Percentiles rank a stretch among this genome's conserved stretches.
phyloP scores from a whole-genome alignment of 768 basidiomycete genomes.

The Coprinopsis strossmayeri region DNA sequence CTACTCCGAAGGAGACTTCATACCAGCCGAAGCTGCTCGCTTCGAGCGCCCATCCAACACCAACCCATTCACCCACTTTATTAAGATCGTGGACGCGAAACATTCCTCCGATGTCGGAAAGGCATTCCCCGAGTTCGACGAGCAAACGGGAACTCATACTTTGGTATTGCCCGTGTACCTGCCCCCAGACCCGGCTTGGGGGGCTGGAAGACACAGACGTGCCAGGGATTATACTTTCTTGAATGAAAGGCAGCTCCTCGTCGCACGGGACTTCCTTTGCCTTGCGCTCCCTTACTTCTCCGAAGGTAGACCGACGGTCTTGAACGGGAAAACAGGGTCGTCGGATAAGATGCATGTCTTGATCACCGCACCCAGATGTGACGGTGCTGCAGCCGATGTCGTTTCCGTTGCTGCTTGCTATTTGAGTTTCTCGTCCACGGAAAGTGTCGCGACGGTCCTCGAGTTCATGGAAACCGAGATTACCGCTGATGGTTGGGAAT shows the following conservation, averaged over 20 bases:
- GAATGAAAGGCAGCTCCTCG: slow-evolving; percentile 27
- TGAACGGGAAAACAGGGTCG: slow-evolving; percentile 2
- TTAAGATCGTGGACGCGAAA: slow-evolving; percentile 15
- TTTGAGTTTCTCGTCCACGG: slow-evolving; percentile 19
- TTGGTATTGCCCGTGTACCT: slow-evolving; percentile 8
- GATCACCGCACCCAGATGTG: slow-evolving; percentile 17
- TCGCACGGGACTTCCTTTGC: slow-evolving; percentile 37
- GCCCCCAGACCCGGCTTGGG: slow-evolving; percentile 1
- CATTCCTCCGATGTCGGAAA: not conserved
- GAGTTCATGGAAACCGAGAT: not conserved
- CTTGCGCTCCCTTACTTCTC: slow-evolving; percentile 30
- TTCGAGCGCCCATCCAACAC: not conserved
- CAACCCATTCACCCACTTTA: slow-evolving; percentile 18
- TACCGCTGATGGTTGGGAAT: not conserved
- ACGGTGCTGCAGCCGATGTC: slow-evolving; percentile 16
- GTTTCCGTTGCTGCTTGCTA: slow-evolving; percentile 20
- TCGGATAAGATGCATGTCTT: slow-evolving; percentile 16
- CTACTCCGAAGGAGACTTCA: not conserved
- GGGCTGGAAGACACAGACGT: too few relatives aligned
- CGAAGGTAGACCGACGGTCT: slow-evolving; percentile 12
- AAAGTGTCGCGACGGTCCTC: slow-evolving; percentile 15
- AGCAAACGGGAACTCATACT: slow-evolving; percentile 12
- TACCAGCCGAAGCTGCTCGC: not conserved
- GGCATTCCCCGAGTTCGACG: slow-evolving; percentile 10
- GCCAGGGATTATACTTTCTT: slow-evolving; percentile 15